Evolutionary conservation across 1,284 basidiomycete species (phyloP), one percentile per base, ranked within the genome.

Genomic region (Serendipita sp.): DNA sequence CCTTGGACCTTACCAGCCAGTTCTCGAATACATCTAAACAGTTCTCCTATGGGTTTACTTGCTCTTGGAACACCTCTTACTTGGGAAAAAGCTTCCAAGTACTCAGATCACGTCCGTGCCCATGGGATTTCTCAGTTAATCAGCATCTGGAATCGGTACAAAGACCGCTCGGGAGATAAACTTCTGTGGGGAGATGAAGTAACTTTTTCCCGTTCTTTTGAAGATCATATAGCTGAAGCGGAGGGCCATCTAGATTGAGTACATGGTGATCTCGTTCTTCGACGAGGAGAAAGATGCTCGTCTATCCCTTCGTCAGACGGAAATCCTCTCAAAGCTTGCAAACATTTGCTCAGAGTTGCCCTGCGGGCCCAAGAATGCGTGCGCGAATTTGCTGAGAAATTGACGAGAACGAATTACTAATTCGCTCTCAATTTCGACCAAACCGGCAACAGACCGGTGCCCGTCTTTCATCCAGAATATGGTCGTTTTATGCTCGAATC

Each of bases 141-240:
- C 61, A 81, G 93, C 69, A 91, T 87, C 47, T 99, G 93, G 92
- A 83, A 93, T 71, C 82, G 84, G 65, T 80, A 94, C 73, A 97
- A 96, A 79, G 88, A 92, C 71, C 81, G 92, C 64, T 81, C 83
- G n/a, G 93, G 93, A 8, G 94, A 99, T 70, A 87, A 88, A 65
- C 77, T 99, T 60, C 81, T 97, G n/a, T 99, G 96, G 96, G 96
- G 96, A 34, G 96, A 99, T 71, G 96, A 99, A 85, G 93, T 93
- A 70, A 64, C 74, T 45, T 71, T 17, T 15, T 65, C 17, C 53
- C 41, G 4, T 12, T 43, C 26, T 26, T 67, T 67, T 65, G 50
- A 61, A 47, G 29, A n/a, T 5, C 44, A 13, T n/a, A 22, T 6
- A 13, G 2, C 60, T 60, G 32, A 62, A 17, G 22, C 12, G n/a